Evolutionary conservation across 2,329 filamentous ascomycete species (phyloP).

Genomic region (Lasiodiplodia gonubiensis): DNA sequence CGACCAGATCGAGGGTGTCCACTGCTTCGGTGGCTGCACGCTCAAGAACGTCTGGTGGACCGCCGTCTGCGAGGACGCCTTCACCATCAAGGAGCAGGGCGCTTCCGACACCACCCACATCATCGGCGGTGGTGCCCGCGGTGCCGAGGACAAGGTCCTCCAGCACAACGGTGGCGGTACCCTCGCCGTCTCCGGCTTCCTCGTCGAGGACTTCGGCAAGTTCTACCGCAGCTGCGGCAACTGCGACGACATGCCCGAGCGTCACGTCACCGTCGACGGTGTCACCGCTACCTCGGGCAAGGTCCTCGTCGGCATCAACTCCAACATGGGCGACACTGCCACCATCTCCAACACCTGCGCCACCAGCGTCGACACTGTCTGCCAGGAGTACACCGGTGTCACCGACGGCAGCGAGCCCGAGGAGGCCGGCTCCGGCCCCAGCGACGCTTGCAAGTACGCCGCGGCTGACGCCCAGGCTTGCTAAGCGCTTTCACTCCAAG

Average conservation of each 20-base stretch:
- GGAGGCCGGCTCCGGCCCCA: constrained; percentile 34
- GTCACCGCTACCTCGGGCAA: constrained; percentile 46
- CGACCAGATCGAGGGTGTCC: constrained; percentile 56
- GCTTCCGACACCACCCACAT: constrained; percentile 36
- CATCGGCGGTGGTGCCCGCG: constrained; percentile 39
- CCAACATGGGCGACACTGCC: constrained; percentile 37
- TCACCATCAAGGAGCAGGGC: constrained; percentile 35
- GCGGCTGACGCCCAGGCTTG: constrained; percentile 12
- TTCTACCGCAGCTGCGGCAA: constrained; percentile 42
- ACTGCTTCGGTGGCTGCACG: constrained; percentile 57
- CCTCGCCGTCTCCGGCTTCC: constrained; percentile 42
- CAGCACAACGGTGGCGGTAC: constrained; percentile 44
- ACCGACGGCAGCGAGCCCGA: constrained; percentile 37
- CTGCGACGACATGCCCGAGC: constrained; percentile 38
- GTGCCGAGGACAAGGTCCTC: constrained; percentile 41
- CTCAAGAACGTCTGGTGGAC: constrained; percentile 45
- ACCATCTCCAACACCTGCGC: constrained; percentile 50
- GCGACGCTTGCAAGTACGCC: constrained; percentile 27
- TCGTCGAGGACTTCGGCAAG: constrained; percentile 39
- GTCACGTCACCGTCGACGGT: constrained; percentile 40
- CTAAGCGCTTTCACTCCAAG: constrained; percentile 14
- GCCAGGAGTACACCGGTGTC: constrained; percentile 39
- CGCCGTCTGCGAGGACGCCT: constrained; percentile 48
- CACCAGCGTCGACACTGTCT: constrained; percentile 35
- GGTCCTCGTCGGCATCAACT: constrained; percentile 48